A percentile compares a stretch with the other conserved stretches of the same genome.
phyloP scores from a whole-genome alignment of 2,329 filamentous ascomycete genomes.

The Nothomitra cinnamomea region DNA sequence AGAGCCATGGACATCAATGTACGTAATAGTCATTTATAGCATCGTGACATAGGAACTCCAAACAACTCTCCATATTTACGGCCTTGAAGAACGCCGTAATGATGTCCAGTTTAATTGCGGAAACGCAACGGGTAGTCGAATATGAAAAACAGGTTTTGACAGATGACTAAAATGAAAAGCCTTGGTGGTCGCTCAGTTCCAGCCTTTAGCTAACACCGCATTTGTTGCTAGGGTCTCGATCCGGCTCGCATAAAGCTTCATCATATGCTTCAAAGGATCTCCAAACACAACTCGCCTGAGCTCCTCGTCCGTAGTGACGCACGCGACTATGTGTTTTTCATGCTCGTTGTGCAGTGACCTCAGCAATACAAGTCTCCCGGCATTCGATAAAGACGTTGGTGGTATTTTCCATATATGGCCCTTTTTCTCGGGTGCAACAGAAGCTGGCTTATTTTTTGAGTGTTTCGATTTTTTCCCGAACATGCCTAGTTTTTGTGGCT shows the following conservation, averaged over 20 bases:
- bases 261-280: constrained; percentile 63
- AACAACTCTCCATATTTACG: too few relatives aligned
- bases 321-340: constrained; percentile 47
- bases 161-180: too few relatives aligned
- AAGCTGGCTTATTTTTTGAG: constrained; percentile 7
- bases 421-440: constrained; percentile 11
- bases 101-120: too few relatives aligned
- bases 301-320: constrained; percentile 48
- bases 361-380: constrained; percentile 51
- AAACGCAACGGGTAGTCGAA: too few relatives aligned
- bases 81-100: too few relatives aligned
- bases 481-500: not conserved
- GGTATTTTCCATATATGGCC: constrained; percentile 47
- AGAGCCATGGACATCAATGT: too few relatives aligned
- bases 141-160: too few relatives aligned
- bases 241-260: constrained; percentile 58
- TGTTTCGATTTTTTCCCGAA: not conserved
- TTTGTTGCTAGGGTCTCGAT: constrained; percentile 55
- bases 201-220: constrained; percentile 38
- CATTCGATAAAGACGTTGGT: constrained; percentile 47
- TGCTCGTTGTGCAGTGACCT: constrained; percentile 24
- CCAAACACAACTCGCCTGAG: constrained; percentile 60
- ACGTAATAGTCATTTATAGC: too few relatives aligned
- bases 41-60: too few relatives aligned
- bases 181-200: not conserved